Evolutionary conservation across 805 yeast genomes (phyloP).

Genomic region (Nakazawaea molendinolei): DNA sequence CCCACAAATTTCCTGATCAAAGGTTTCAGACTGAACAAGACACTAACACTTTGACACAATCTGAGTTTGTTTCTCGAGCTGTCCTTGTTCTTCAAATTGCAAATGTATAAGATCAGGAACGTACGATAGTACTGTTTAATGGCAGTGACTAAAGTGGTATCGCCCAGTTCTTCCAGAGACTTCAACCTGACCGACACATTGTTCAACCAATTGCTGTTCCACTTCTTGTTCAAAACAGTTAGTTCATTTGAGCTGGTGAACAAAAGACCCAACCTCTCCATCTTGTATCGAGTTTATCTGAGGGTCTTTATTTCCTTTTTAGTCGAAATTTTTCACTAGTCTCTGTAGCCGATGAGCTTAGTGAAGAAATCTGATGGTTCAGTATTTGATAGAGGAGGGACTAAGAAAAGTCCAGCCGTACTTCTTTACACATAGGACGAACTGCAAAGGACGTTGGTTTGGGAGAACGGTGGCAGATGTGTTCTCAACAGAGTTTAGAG

Average conservation of each 20-base stretch:
- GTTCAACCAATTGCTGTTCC: neutral
- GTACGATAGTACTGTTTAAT: constrained; percentile 1
- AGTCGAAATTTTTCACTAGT: neutral
- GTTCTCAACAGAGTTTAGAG: constrained; percentile 32
- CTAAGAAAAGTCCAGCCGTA: constrained; percentile 36
- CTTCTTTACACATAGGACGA: constrained; percentile 26
- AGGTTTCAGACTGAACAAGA: constrained; percentile 6
- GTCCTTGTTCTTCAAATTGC: constrained; percentile 3
- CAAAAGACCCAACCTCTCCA: neutral
- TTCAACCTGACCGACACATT: neutral
- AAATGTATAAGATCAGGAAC: neutral
- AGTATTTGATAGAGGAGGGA: constrained; percentile 23
- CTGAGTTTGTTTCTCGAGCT: neutral
- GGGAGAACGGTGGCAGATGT: constrained; percentile 31
- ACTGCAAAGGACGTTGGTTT: constrained; percentile 41
- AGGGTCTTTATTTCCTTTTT: neutral
- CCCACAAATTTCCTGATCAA: constrained; percentile 1
- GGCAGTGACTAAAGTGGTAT: constrained; percentile 1
- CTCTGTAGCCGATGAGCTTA: neutral
- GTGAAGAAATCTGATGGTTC: constrained; percentile 4
- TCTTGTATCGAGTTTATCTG: neutral
- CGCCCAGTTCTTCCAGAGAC: neutral
- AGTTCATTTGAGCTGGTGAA: neutral
- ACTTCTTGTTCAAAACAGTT: neutral
- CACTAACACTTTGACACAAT: constrained; percentile 4